Evolutionary conservation across 495 filamentous ascomycete species (phyloP).

Genomic region (Xylaria palmicola): DNA sequence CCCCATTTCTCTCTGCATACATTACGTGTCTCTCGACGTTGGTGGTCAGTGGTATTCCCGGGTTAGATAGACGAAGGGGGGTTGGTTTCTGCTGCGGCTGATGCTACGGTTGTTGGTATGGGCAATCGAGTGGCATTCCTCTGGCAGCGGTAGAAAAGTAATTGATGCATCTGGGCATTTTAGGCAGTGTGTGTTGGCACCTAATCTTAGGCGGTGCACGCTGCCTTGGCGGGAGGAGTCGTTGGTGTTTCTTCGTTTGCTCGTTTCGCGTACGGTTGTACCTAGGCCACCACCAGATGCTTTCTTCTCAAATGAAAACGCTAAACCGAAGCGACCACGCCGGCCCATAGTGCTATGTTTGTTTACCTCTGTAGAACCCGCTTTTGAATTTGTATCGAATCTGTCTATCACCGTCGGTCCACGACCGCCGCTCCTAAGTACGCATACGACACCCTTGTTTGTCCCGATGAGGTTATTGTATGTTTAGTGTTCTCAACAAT

Average conservation of each 20-base stretch:
- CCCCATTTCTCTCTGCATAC: conserved; percentile 16
- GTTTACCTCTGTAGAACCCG: not conserved
- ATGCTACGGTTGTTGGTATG: conserved; percentile 24
- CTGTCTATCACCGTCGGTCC: no score
- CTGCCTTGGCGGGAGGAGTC: conserved; percentile 25
- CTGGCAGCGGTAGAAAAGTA: conserved; percentile 24
- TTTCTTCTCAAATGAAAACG: conserved; percentile 30
- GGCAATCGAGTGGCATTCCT: conserved; percentile 17
- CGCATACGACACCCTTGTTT: no score
- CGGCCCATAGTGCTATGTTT: not conserved
- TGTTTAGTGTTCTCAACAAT: no score
- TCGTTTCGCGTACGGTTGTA: conserved; percentile 30
- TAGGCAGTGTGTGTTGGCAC: conserved; percentile 30
- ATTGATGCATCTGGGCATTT: conserved; percentile 32
- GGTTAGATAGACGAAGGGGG: conserved; percentile 21
- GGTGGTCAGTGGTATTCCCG: conserved; percentile 20
- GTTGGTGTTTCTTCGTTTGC: conserved; percentile 26
- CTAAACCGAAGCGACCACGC: conserved; percentile 12
- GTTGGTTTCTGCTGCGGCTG: conserved; percentile 20
- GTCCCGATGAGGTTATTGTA: no score
- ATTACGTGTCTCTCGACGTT: conserved; percentile 18
- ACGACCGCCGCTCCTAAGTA: no score
- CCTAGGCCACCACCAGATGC: conserved; percentile 28
- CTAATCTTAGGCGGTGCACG: conserved; percentile 31
- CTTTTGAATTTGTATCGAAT: no score